Base-by-base conservation (phyloP, 2,329 filamentous ascomycete species). In the Dactylellina haptotyla region DNA sequence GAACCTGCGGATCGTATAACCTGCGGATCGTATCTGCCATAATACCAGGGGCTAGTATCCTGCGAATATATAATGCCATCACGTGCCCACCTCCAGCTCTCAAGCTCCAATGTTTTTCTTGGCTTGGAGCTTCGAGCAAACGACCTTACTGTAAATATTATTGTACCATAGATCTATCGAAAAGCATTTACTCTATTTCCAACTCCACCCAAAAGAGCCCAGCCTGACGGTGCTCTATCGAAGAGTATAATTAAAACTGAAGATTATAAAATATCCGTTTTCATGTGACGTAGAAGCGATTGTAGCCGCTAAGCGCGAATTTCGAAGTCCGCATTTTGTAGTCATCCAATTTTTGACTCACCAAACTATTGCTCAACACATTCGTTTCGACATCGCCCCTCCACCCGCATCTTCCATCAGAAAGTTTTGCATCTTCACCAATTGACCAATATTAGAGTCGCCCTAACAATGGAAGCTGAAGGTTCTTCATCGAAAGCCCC, bases 271-370 rank as follows among this genome's bases (percentile, higher is more conserved):
- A 45, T 9, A n/a, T 16, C 12, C n/a, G 3, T 2, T 25, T 41
- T 26, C 18, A 23, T 51, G 53, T 58, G 62, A 53, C 53, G 30
- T 58, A 59, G 63, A 67, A 43, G 53, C 37, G 25, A 32, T 18
- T 18, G 23, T 25, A 58, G 58, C 53, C 67, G 66, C 66, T 53
- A 72, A 72, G 59, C 48, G 58, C 67, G 43, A n/a, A 37, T 64
- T 30, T 53, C n/a, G 37, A 46, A 37, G 39, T 50, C n/a, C n/a
- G 30, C 50, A 48, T 43, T 10, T 57, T 41, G 45, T 14, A 30
- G 57, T 58, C 54, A 64, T 57, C 37, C 53, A 54, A 46, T 65
- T 69, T 64, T 64, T 72, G 67, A 72, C 59, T 72, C 67, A 72
- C 30, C 46, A 54, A 57, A 46, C 45, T 46, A 48, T 25, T 18